Evolutionary conservation across 164 flowering plant species (phyloP).

Genomic region (Liquidambar formosana): DNA sequence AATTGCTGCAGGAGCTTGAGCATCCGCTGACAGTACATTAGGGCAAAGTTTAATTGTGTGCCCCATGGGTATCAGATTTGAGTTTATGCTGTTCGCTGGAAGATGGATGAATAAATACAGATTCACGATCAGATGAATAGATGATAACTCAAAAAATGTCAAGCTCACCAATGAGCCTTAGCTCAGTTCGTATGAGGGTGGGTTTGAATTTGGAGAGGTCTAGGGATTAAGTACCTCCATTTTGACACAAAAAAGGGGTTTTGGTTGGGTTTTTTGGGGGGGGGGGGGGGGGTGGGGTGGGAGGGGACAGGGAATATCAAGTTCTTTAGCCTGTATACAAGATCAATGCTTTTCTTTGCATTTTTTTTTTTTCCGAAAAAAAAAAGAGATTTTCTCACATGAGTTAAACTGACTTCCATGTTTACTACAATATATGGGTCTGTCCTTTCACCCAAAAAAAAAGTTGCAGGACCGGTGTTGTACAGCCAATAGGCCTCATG

Average conservation of each 20-base stretch:
- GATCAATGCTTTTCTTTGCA: background rate
- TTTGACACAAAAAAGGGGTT: no score
- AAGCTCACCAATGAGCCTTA: no score
- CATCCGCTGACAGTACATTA: slow-evolving; percentile 35
- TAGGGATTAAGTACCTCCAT: no score
- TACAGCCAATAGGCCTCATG: slow-evolving; percentile 13
- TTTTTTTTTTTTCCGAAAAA: background rate
- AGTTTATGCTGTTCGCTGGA: slow-evolving; percentile 6
- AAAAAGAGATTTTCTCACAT: slow-evolving; percentile 1
- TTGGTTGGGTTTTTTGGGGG: no score
- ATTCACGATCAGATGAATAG: background rate
- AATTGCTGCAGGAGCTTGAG: slow-evolving; percentile 42
- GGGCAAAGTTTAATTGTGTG: background rate
- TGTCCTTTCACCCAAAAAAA: slow-evolving; percentile 2
- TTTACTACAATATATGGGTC: slow-evolving; percentile 1
- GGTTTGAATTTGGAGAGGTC: no score
- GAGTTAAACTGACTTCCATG: background rate
- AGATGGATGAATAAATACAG: slow-evolving; percentile 5
- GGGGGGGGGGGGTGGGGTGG: no score
- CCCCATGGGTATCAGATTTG: background rate
- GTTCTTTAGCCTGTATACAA: background rate
- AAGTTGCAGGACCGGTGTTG: slow-evolving; percentile 10
- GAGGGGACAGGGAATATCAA: no score
- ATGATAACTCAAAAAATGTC: background rate
- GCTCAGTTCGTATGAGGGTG: no score